Evolutionary conservation across 345 rosid species (phyloP).

Genomic region (Stellera chamaejasme): DNA sequence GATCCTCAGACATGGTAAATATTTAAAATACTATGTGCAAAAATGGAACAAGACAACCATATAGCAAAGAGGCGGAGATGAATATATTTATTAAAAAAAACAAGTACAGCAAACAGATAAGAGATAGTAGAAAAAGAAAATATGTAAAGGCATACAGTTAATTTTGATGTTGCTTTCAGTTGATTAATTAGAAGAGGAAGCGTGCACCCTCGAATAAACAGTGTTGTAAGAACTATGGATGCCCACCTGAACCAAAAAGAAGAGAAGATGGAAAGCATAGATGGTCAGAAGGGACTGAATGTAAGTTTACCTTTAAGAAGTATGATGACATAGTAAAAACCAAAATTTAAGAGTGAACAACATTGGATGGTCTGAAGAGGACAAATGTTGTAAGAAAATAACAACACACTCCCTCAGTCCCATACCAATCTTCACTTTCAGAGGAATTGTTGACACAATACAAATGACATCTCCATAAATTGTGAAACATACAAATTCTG

Average conservation of each 20-base stretch:
- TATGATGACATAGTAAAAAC: background rate
- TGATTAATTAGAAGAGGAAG: constrained; percentile 70
- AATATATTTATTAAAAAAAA: background rate
- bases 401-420: background rate
- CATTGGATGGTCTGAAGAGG: background rate
- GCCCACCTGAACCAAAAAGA: constrained; percentile 62
- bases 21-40: no score
- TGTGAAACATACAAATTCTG: background rate
- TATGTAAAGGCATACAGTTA: constrained; percentile 39
- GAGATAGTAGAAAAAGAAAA: background rate
- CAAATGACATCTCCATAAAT: no score
- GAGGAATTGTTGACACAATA: background rate
- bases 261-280: background rate
- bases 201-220: constrained; percentile 55
- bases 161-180: constrained; percentile 64
- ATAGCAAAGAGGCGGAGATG: no score
- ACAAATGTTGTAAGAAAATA: background rate
- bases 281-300: background rate
- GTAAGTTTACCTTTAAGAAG: background rate
- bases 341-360: background rate
- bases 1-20: no score
- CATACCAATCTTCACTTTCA: background rate
- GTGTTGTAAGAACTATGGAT: constrained; percentile 59
- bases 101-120: background rate
- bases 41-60: no score